Base-by-base conservation (phyloP, 192 early-diverging fungal species). In the Podila verticillata region DNA sequence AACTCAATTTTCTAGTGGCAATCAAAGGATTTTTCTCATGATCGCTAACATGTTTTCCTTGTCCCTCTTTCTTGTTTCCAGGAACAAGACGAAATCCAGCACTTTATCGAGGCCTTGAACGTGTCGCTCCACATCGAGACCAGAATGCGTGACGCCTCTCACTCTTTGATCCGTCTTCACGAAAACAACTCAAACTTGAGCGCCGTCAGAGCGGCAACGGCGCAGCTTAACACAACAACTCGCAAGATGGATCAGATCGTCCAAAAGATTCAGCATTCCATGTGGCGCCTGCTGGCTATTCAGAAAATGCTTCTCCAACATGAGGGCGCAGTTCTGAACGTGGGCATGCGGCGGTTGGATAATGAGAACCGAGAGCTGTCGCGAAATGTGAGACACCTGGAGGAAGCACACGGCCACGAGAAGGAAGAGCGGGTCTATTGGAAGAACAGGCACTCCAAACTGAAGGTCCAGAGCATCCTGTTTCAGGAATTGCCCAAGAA, bases 401-500 rank as follows among this genome's bases (percentile, higher is more conserved):
- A 80, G 13, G 35, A 15, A 29, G 77, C 69, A 6, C 17, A 54
- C 5, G 70, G 28, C 17, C 59, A 68, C 10, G 77, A 80, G 34
- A 80, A 68, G 39, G 70, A 80, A 28, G 77, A 80, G 32, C 68
- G 72, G 62, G 20, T 80, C n/a, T 65, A 51, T 15, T 80, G 77
- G 65, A 80, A 72, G 36, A 72, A 72, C 29, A 70, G 72, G 35
- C 69, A 80, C 29, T 63, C 65, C 17, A 65, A 65, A 6, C 66
- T 80, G 39, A 80, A 80, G 61, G 71, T 80, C 1, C 70, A 80
- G 26, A 80, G 77, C 24, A 72, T 80, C 13, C 20, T 80, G 36
- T 47, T 80, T 10, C 26, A 28, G 15, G 51, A 54, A 17, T 7
- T 24, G 1, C 57, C 75, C 4, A 30, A 29, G 8, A 62, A 47